Base-by-base conservation (phyloP, 2,329 filamentous ascomycete species). In the Plenodomus lindquistii region DNA sequence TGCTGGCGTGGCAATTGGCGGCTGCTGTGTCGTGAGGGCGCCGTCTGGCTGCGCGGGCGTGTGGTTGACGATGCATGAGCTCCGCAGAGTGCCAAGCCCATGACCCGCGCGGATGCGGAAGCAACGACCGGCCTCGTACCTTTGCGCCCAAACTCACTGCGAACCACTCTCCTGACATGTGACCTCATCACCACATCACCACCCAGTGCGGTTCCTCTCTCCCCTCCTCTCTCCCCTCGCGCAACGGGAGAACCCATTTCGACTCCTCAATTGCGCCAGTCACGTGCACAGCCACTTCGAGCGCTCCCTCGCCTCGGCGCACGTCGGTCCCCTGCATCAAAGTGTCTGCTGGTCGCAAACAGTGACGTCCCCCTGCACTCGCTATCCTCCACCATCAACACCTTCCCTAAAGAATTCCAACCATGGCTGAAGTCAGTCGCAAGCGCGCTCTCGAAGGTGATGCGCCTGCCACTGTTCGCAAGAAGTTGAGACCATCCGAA, bases 401-500 rank as follows among this genome's bases (percentile, higher is more conserved):
- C 38, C 42, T n/a, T n/a, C n/a, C n/a, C n/a, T n/a, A n/a, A n/a
- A n/a, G n/a, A n/a, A n/a, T n/a, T n/a, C 36, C 48, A 48, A 48
- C 50, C 54, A 73, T 73, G 70, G 65, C 68, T 11, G 66, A 68
- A 16, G 54, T 69, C 46, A 46, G 47, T 40, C 63, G 57, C 52
- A 71, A 72, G 46, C 67, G 58, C 48, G 51, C 60, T 27, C 57
- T 65, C 38, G 66, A 68, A 13, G 60, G 59, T 55, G 69, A 68
- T 7, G 54, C 42, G 9, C 37, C 69, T 44, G 65, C 63, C 9
- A 49, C 68, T 29, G 59, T 71, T 35, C 75, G 77, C 58, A 81
- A 80, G 60, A 87, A 84, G 63, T 83, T 87, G 68, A 90, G 90
- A 70, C 83, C 87, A 2, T 86, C 86, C 0, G 89, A 93, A 60